Conservation (phyloP, 2,329 filamentous ascomycete genomes). For the Aureobasidium vineae region DNA sequence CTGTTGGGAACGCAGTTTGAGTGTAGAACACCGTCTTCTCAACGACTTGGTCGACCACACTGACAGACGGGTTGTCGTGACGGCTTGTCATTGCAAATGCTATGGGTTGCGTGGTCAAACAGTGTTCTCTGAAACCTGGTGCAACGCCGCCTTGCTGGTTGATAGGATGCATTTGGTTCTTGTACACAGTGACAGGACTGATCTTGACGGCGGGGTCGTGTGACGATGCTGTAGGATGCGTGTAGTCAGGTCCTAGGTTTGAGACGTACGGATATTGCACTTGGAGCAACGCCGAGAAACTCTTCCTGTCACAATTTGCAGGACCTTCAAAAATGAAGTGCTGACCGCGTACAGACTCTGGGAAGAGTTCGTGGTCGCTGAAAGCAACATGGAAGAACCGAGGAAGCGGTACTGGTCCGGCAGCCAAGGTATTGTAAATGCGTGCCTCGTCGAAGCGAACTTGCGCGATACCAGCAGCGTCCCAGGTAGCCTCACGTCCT, state of each 20-base stretch:
- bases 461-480: constrained; percentile 63
- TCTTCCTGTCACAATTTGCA: constrained; percentile 70
- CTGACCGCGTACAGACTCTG: constrained; percentile 76
- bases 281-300: constrained; percentile 89
- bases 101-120: constrained; percentile 73
- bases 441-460: constrained; percentile 91
- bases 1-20: constrained; percentile 84
- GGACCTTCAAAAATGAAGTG: constrained; percentile 88
- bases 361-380: constrained; percentile 78
- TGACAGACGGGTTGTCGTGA: constrained; percentile 61
- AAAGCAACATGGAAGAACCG: constrained; percentile 92
- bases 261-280: constrained; percentile 67
- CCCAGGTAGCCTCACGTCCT: constrained; percentile 68
- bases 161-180: constrained; percentile 76
- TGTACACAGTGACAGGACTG: constrained; percentile 71
- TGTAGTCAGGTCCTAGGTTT: constrained; percentile 17
- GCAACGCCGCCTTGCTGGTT: constrained; percentile 86
- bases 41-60: constrained; percentile 67
- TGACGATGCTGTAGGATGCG: not conserved
- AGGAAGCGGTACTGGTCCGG: constrained; percentile 42
- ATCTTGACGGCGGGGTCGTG: constrained; percentile 27
- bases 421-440: constrained; percentile 79
- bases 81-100: constrained; percentile 75
- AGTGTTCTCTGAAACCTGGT: constrained; percentile 79
- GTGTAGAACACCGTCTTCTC: constrained; percentile 85